Conservation (phyloP, 2,329 filamentous ascomycete genomes). For the Trichoderma gracile region DNA sequence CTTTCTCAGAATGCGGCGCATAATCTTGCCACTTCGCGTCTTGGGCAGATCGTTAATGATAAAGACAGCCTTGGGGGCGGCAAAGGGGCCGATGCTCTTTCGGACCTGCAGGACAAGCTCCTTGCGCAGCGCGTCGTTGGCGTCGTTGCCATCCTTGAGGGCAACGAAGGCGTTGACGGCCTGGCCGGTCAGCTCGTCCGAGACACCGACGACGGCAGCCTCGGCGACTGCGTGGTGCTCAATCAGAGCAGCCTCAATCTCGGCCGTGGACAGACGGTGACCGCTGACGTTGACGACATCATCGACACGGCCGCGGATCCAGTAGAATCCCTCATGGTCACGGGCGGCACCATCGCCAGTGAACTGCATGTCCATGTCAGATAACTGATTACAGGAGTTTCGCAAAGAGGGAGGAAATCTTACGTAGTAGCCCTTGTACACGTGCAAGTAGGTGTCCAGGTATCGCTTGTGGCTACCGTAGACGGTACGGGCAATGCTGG, state of each 20-base stretch:
- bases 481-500: constrained; percentile 96
- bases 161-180: constrained; percentile 96
- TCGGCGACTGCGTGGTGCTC: constrained; percentile 90
- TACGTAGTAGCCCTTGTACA: constrained; percentile 98
- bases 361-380: constrained; percentile 55
- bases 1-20: constrained; percentile 96
- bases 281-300: constrained; percentile 98
- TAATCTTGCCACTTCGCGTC: constrained; percentile 98
- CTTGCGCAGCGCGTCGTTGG: constrained; percentile 80
- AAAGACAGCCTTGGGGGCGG: constrained; percentile 89
- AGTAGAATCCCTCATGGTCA: constrained; percentile 98
- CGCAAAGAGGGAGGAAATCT: constrained; percentile 41
- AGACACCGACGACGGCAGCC: constrained; percentile 89
- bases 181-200: constrained; percentile 93
- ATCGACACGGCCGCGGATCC: constrained; percentile 97
- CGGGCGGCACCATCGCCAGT: constrained; percentile 92
- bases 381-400: background rate
- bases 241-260: constrained; percentile 95
- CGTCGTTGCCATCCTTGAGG: constrained; percentile 80
- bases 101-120: constrained; percentile 93
- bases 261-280: constrained; percentile 92
- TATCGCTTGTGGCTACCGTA: constrained; percentile 98
- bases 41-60: constrained; percentile 93
- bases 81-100: constrained; percentile 96
- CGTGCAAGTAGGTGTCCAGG: constrained; percentile 97